phyloP scores from a whole-genome alignment of 164 flowering plant species.

The Vitis rotundifolia region DNA sequence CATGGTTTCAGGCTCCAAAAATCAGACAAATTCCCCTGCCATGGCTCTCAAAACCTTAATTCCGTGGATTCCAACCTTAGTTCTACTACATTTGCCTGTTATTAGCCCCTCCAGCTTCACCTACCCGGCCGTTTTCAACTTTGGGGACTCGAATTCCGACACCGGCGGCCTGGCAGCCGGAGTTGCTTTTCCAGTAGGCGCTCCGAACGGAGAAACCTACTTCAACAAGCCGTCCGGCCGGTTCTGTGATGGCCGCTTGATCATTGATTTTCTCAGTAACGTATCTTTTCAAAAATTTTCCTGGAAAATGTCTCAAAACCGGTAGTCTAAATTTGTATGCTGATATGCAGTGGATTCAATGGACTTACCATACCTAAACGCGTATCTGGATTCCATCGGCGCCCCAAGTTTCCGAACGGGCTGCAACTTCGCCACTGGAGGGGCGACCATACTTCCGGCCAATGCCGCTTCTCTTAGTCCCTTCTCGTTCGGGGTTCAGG shows the following conservation, averaged over 20 bases:
- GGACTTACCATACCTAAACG: constrained; percentile 60
- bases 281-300: neutral
- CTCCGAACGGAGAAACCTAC: constrained; percentile 46
- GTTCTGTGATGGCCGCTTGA: constrained; percentile 55
- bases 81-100: neutral
- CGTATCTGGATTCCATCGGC: constrained; percentile 71
- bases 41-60: constrained; percentile 11
- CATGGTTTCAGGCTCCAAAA: too few relatives aligned
- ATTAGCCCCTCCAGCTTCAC: constrained; percentile 14
- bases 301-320: too few relatives aligned
- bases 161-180: constrained; percentile 53
- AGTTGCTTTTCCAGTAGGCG: constrained; percentile 27
- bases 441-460: constrained; percentile 68
- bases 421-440: constrained; percentile 77
- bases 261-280: constrained; percentile 56
- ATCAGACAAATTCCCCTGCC: neutral
- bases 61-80: neutral
- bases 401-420: constrained; percentile 60
- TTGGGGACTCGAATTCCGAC: constrained; percentile 70
- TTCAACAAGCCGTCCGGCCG: constrained; percentile 53
- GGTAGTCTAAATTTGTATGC: neutral
- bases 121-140: constrained; percentile 57
- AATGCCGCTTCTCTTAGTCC: constrained; percentile 57
- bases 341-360: constrained; percentile 58
- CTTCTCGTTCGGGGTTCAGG: constrained; percentile 71